Evolutionary conservation across 73 alveolate species (phyloP).

Genomic region (Tetrahymena malaccensis): DNA sequence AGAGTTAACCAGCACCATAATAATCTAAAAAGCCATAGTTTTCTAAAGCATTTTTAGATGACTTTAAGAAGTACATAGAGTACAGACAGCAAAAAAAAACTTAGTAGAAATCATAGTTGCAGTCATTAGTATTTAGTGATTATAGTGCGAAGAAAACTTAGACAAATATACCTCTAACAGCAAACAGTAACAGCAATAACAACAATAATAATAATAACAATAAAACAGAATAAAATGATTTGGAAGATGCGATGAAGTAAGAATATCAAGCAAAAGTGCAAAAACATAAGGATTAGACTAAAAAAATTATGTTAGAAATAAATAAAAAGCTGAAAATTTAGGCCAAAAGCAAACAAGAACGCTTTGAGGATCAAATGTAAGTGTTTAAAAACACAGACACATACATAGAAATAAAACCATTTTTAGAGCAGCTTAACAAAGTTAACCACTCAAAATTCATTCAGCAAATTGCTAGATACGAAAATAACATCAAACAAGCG

Average conservation of each 20-base stretch:
- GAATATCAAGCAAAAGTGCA: neutral
- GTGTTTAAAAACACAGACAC: neutral
- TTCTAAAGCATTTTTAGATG: neutral
- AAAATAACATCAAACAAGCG: neutral
- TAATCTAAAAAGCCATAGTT: neutral
- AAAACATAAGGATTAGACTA: neutral
- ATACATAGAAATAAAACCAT: neutral
- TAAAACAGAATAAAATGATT: neutral
- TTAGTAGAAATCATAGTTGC: neutral
- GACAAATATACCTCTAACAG: neutral
- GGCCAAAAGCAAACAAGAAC: neutral
- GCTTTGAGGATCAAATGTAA: neutral
- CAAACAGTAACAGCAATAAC: neutral
- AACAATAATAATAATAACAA: neutral
- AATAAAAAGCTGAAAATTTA: neutral
- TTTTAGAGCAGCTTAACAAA: neutral
- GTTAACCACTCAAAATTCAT: neutral
- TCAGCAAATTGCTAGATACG: neutral
- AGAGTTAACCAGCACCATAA: neutral
- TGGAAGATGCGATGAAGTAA: neutral
- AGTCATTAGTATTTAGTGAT: neutral
- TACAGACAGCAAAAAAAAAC: neutral
- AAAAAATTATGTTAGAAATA: neutral
- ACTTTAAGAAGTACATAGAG: neutral
- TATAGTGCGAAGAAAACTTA: neutral